Evolutionary conservation across 352 stramenopile genomes (phyloP).

Genomic region (Phytophthora syringae): DNA sequence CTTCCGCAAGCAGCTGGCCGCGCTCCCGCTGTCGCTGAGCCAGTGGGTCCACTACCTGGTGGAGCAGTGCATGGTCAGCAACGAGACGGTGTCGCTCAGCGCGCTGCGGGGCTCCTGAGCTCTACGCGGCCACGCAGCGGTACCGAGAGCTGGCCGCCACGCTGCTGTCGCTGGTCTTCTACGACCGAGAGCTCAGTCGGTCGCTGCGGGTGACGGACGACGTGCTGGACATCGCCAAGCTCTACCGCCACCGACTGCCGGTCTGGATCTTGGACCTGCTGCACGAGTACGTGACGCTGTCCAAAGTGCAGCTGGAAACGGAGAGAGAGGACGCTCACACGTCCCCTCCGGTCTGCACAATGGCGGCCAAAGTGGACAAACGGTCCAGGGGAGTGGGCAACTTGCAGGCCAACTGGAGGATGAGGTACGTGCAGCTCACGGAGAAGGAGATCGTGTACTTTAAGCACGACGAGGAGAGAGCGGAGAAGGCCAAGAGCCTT

Average conservation of each 20-base stretch:
- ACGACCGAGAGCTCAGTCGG: constrained; percentile 36
- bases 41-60: constrained; percentile 78
- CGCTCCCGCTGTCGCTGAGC: constrained; percentile 44
- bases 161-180: constrained; percentile 63
- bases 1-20: constrained; percentile 58
- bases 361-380: constrained; percentile 67
- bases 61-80: constrained; percentile 59
- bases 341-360: constrained; percentile 44
- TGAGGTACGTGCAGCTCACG: constrained; percentile 61
- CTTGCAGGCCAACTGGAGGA: constrained; percentile 79
- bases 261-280: constrained; percentile 66
- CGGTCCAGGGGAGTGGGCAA: constrained; percentile 50
- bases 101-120: constrained; percentile 47
- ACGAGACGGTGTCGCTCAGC: constrained; percentile 55
- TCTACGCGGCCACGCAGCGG: constrained; percentile 55
- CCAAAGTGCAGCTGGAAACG: constrained; percentile 60
- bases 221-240: constrained; percentile 53
- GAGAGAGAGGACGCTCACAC: constrained; percentile 53
- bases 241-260: constrained; percentile 58
- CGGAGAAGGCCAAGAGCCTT: constrained; percentile 55
- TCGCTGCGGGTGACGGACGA: constrained; percentile 53
- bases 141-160: constrained; percentile 63
- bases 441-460: constrained; percentile 59
- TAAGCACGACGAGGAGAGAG: constrained; percentile 68
- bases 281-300: constrained; percentile 61